Conservation (phyloP, 305 asterid species). For the Coffea humblotiana region DNA sequence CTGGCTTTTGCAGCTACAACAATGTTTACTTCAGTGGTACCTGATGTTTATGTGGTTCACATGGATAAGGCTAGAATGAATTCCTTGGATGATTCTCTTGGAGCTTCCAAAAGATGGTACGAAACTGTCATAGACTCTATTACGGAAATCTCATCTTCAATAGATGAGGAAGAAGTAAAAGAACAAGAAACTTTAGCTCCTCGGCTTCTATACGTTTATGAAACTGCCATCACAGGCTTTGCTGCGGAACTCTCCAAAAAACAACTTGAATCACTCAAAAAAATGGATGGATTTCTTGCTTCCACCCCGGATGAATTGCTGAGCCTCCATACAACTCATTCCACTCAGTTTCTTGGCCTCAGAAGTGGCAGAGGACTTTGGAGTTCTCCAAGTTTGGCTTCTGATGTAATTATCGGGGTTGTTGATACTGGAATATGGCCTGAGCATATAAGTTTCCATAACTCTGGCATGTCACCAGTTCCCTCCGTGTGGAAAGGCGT, state of each 20-base stretch:
- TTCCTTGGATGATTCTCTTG: conserved; percentile 40
- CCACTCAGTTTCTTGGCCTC: conserved; percentile 79
- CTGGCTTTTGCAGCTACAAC: conserved; percentile 25
- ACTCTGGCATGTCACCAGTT: conserved; percentile 34
- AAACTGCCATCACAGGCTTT: conserved; percentile 58
- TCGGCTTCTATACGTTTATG: conserved; percentile 60
- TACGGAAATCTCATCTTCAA: conserved; percentile 17
- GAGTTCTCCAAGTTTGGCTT: conserved; percentile 49
- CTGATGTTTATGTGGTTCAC: conserved; percentile 54
- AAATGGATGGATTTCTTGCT: conserved; percentile 55
- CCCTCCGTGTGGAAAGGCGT: conserved; percentile 70
- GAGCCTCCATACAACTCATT: conserved; percentile 65
- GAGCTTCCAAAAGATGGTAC: conserved; percentile 48
- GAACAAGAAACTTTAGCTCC: conserved; percentile 31
- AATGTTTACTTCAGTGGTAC: conserved; percentile 35
- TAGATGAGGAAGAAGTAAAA: conserved; percentile 24
- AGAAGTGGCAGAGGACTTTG: conserved; percentile 52
- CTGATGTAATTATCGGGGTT: conserved; percentile 67
- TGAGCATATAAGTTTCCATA: conserved; percentile 55
- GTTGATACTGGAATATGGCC: conserved; percentile 86
- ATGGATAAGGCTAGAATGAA: conserved; percentile 56
- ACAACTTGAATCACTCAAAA: conserved; percentile 45
- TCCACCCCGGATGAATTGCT: conserved; percentile 53
- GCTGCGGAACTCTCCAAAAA: conserved; percentile 52
- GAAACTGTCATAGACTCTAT: conserved; percentile 54